Evolutionary conservation across 805 yeast genomes (phyloP).

Genomic region (Teunomyces aglyptinius): DNA sequence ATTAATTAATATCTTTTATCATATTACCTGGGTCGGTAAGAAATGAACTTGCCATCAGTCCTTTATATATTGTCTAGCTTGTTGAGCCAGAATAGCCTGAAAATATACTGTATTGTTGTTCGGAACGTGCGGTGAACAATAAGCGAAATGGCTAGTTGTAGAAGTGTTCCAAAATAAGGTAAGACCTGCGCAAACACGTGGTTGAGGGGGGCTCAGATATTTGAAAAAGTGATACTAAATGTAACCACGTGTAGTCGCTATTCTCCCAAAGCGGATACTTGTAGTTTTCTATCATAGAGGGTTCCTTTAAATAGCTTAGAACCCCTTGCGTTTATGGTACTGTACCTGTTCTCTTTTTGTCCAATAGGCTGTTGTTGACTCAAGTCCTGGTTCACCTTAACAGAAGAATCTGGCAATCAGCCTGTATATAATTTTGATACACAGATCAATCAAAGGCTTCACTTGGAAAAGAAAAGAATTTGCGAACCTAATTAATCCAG

Average conservation of each 20-base stretch:
- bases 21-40: too few relatives aligned
- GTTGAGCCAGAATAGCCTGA: too few relatives aligned
- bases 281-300: too few relatives aligned
- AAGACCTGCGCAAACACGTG: slow-evolving; percentile 1
- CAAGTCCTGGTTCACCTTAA: neutral
- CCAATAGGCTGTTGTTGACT: neutral
- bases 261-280: neutral
- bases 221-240: neutral
- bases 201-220: neutral
- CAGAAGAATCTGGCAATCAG: neutral
- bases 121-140: slow-evolving; percentile 1
- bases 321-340: neutral
- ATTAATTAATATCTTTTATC: too few relatives aligned
- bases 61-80: too few relatives aligned
- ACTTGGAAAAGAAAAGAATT: neutral
- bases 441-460: neutral
- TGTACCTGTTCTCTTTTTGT: neutral
- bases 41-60: too few relatives aligned
- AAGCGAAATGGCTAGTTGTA: neutral
- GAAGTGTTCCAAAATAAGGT: neutral
- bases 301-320: too few relatives aligned
- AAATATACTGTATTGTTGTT: too few relatives aligned
- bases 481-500: neutral
- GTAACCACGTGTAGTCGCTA: slow-evolving; percentile 1
- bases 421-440: neutral